These are phyloP conservation scores for Trichophyton schoenleinii DNA, from an alignment of 2,329 filamentous ascomycete genomes.

Conservation along the genomic window DNA sequence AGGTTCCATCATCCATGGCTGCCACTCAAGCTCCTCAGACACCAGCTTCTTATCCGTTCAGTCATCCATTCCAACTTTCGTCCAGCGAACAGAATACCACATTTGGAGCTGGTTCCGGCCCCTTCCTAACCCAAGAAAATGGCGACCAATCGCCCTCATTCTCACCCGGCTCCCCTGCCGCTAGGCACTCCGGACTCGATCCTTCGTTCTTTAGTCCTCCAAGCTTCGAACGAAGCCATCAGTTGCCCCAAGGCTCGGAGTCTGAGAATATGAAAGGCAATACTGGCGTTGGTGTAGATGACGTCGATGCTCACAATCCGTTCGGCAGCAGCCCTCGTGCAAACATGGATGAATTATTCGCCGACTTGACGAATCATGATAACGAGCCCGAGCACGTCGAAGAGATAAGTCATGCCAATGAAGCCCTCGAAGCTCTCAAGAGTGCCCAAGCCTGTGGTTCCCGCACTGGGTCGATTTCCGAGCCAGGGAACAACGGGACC, in stretches of 20 bases:
- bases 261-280: slow-evolving; percentile 18
- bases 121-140: slow-evolving; percentile 26
- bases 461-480: slow-evolving; percentile 19
- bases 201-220: slow-evolving; percentile 33
- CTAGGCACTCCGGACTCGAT: slow-evolving; percentile 25
- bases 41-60: slow-evolving; percentile 25
- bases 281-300: slow-evolving; percentile 19
- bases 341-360: slow-evolving; percentile 35
- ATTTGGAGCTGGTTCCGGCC: slow-evolving; percentile 24
- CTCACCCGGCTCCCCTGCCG: slow-evolving; percentile 28
- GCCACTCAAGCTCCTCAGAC: slow-evolving; percentile 18
- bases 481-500: slow-evolving; percentile 10
- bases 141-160: slow-evolving; percentile 27
- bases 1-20: slow-evolving; percentile 19
- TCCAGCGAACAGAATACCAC: slow-evolving; percentile 26
- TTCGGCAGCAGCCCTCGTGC: slow-evolving; percentile 29
- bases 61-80: slow-evolving; percentile 28
- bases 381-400: slow-evolving; percentile 20
- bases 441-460: slow-evolving; percentile 28
- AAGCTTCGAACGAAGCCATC: slow-evolving; percentile 25
- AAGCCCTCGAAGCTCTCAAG: slow-evolving; percentile 33
- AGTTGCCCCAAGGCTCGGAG: slow-evolving; percentile 11
- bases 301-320: slow-evolving; percentile 22
- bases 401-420: slow-evolving; percentile 36
- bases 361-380: slow-evolving; percentile 36